phyloP scores from a whole-genome alignment of 2,329 filamentous ascomycete genomes.

The Nigrospora oryzae region DNA sequence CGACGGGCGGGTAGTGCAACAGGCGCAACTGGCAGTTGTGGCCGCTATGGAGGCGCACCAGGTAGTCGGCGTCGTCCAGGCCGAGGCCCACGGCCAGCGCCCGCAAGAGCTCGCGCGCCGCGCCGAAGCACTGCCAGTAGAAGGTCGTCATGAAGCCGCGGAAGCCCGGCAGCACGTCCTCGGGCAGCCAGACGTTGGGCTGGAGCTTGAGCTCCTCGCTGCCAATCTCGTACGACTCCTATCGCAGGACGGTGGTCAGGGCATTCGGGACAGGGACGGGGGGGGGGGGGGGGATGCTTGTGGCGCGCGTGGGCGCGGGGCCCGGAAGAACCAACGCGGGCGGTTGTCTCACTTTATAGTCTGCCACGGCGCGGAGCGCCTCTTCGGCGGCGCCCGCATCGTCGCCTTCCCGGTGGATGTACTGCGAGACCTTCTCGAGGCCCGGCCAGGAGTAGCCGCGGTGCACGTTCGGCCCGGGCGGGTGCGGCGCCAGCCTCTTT shows the following conservation, averaged over 20 bases:
- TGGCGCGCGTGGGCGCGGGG: background rate
- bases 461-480: slow-evolving; percentile 35
- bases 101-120: slow-evolving; percentile 32
- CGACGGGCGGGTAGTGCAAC: slow-evolving; percentile 47
- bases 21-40: slow-evolving; percentile 52
- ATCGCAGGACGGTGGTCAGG: slow-evolving; percentile 1
- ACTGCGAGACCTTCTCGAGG: slow-evolving; percentile 42
- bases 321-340: background rate
- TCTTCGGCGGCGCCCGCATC: slow-evolving; percentile 21
- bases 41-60: slow-evolving; percentile 41
- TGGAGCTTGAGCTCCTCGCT: slow-evolving; percentile 33
- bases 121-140: slow-evolving; percentile 36
- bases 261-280: background rate
- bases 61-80: slow-evolving; percentile 32
- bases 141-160: slow-evolving; percentile 37
- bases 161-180: slow-evolving; percentile 34
- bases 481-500: slow-evolving; percentile 26
- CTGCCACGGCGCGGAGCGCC: slow-evolving; percentile 34
- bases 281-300: background rate
- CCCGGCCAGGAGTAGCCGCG: slow-evolving; percentile 49
- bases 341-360: slow-evolving; percentile 35
- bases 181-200: slow-evolving; percentile 41
- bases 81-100: slow-evolving; percentile 37
- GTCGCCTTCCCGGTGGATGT: slow-evolving; percentile 28
- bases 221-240: slow-evolving; percentile 46